Conservation (phyloP, 371 early-diverging fungal species). For the Mucor racemosus region DNA sequence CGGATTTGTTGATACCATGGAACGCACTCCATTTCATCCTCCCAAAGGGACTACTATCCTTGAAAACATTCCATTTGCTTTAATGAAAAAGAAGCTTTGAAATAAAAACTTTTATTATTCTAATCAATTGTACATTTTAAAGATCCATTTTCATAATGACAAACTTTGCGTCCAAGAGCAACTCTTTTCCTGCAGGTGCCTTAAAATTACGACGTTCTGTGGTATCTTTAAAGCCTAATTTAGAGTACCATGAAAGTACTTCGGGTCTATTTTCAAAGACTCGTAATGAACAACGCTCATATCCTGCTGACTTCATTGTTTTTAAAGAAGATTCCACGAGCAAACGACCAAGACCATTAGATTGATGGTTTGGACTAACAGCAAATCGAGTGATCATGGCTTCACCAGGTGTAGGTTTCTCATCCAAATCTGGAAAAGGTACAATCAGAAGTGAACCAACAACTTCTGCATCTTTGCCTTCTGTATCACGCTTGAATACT, state of each 20-base stretch:
- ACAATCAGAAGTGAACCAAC: slow-evolving; percentile 48
- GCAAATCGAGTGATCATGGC: slow-evolving; percentile 55
- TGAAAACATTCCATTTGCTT: background rate
- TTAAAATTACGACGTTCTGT: slow-evolving; percentile 39
- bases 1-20: slow-evolving; percentile 55
- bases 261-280: slow-evolving; percentile 56
- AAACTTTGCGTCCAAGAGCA: slow-evolving; percentile 12
- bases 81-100: background rate
- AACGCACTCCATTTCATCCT: slow-evolving; percentile 32
- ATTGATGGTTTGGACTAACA: slow-evolving; percentile 53
- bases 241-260: slow-evolving; percentile 54
- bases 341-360: slow-evolving; percentile 57
- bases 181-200: slow-evolving; percentile 7
- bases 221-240: slow-evolving; percentile 55
- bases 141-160: slow-evolving; percentile 21
- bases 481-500: slow-evolving; percentile 13
- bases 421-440: slow-evolving; percentile 13
- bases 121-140: background rate
- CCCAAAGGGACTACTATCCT: background rate
- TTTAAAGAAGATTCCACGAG: slow-evolving; percentile 45
- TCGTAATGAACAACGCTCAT: slow-evolving; percentile 42
- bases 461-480: slow-evolving; percentile 21
- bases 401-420: slow-evolving; percentile 22
- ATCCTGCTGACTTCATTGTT: slow-evolving; percentile 40
- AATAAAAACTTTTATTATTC: too few relatives aligned